Conservation (phyloP, 768 basidiomycete genomes). For the Boletales sp. region DNA sequence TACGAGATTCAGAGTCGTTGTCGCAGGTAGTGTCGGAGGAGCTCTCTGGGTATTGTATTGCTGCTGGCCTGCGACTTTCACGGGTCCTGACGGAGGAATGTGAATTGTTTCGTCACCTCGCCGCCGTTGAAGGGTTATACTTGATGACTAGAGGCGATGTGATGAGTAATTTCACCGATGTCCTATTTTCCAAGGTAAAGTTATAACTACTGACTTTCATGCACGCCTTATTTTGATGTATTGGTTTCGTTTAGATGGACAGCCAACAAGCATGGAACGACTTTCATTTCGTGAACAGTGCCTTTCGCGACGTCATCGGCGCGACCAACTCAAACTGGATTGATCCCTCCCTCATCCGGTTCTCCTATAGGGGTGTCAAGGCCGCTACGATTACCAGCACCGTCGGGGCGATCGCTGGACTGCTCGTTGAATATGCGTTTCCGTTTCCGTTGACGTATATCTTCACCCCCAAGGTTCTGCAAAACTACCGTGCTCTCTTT, state of each 20-base stretch:
- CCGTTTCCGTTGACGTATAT: conserved; percentile 82
- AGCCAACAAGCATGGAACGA: conserved; percentile 68
- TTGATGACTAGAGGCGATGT: conserved; percentile 78
- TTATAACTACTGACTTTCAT: conserved; percentile 2
- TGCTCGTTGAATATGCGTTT: conserved; percentile 73
- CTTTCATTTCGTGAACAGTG: conserved; percentile 80
- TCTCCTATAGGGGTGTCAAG: conserved; percentile 58
- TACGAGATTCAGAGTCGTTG: conserved; percentile 60
- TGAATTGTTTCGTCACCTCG: conserved; percentile 57
- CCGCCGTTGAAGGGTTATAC: conserved; percentile 63
- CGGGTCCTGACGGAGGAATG: conserved; percentile 66
- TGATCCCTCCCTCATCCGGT: conserved; percentile 63
- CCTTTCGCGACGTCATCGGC: conserved; percentile 65
- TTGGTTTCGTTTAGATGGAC: conserved; percentile 56
- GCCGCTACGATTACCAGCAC: conserved; percentile 47
- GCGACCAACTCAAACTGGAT: conserved; percentile 54
- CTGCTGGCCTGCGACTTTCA: conserved; percentile 49
- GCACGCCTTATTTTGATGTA: not conserved
- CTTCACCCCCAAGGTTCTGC: conserved; percentile 54
- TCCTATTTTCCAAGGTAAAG: conserved; percentile 67
- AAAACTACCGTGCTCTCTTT: conserved; percentile 64
- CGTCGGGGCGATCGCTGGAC: conserved; percentile 61
- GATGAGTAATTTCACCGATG: conserved; percentile 68
- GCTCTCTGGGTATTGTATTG: conserved; percentile 53
- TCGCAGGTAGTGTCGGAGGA: conserved; percentile 62